Base-by-base conservation (phyloP, 2,329 filamentous ascomycete species). In the Hymenoscyphus infarciens region DNA sequence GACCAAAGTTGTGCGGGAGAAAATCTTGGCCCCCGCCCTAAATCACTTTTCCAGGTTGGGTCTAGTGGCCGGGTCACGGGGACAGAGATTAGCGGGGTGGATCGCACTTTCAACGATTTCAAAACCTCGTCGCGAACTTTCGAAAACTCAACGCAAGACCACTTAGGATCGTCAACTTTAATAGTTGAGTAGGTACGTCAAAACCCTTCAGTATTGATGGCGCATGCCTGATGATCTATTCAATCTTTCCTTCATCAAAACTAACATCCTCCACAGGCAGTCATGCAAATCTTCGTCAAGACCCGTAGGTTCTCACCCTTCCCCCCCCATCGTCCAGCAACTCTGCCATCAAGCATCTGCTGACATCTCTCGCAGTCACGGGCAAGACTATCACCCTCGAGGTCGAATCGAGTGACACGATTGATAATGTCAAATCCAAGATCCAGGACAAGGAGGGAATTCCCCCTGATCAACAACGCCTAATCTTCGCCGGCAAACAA, bases 361-460 rank as follows among this genome's bases (percentile, higher is more conserved):
- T 60, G 49, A 61, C 38, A 29, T 60, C 39, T 7, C 15, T 13
- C 31, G 35, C 42, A 62, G 60, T 98, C 76, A 98, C 95, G 91
- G 95, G 95, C 79, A 98, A 98, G 90, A 98, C 95, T 79, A 98
- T 98, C 90, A 98, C 95, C 90, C 93, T 99, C 76, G 95, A 99
- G 92, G 95, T 98, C 83, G 95, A 98, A 89, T 97, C 92, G 76
- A 94, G 89, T 78, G 95, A 99, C 83, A 98, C 94, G 78, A 98
- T 99, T 83, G 95, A 98, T 88, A 98, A 98, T 89, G 95, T 99
- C 85, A 98, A 98, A 89, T 92, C 91, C 85, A 98, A 99, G 88
- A 87, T 87, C 75, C 83, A 88, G 92, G 95, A 98, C 88, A 99
- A 98, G 91, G 95, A 99, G 86, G 94, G 95, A 74, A 99, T 99